phyloP scores from a whole-genome alignment of 1,284 basidiomycete genomes.

The Sporisorium reilianum region DNA sequence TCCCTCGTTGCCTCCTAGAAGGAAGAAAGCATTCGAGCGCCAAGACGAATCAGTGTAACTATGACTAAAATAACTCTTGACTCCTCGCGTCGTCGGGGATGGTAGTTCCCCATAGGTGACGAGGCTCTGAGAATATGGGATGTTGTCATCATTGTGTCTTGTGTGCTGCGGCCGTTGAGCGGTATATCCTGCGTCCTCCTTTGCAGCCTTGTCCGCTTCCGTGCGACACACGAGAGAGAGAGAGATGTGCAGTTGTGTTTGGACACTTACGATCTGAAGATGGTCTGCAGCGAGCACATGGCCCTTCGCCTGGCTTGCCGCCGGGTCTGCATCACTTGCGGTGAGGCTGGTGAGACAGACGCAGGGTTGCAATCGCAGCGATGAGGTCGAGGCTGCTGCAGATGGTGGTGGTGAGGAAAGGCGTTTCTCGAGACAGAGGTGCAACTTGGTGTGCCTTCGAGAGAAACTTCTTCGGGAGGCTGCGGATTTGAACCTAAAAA shows the following conservation, averaged over 20 bases:
- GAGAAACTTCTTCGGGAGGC: background rate
- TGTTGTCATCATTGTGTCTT: conserved; percentile 34
- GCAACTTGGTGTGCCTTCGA: too few relatives aligned
- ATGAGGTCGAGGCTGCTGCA: conserved; percentile 7
- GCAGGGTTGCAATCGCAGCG: background rate
- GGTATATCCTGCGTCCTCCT: background rate
- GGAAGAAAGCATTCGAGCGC: background rate
- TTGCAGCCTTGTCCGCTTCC: background rate
- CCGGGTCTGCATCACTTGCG: too few relatives aligned
- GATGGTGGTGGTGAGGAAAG: background rate
- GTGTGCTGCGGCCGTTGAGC: background rate
- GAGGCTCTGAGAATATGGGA: conserved; percentile 41
- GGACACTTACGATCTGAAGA: conserved; percentile 10
- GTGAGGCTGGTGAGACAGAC: too few relatives aligned
- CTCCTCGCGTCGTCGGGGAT: conserved; percentile 32
- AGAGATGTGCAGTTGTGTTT: background rate
- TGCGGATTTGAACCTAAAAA: background rate
- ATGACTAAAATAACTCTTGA: conserved; percentile 34
- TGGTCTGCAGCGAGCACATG: conserved; percentile 6
- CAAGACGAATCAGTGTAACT: conserved; percentile 44
- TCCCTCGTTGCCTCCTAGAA: background rate
- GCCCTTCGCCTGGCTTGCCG: background rate
- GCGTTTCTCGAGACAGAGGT: background rate
- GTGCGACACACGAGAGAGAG: background rate
- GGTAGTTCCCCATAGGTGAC: conserved; percentile 30